phyloP scores from a whole-genome alignment of 108 stramenopile genomes.

The Nitzschia inconspicua region DNA sequence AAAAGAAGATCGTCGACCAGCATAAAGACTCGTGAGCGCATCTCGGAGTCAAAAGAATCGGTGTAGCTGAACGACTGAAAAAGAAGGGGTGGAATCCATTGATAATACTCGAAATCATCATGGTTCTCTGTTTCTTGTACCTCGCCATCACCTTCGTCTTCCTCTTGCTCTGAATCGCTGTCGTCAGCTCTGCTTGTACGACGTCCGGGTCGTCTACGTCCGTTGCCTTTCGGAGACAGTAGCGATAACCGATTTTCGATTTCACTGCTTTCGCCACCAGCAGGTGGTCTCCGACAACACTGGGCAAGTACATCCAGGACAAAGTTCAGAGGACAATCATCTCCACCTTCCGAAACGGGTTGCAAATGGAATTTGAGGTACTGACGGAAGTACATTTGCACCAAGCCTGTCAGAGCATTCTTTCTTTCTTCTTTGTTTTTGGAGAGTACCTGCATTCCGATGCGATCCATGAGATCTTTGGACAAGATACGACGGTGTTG shows the following conservation, averaged over 20 bases:
- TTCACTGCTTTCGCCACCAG: not conserved
- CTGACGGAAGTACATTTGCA: constrained; percentile 66
- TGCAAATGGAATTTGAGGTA: constrained; percentile 46
- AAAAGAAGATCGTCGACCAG: constrained; percentile 36
- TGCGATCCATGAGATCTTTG: constrained; percentile 45
- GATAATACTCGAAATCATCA: constrained; percentile 33
- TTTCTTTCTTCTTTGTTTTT: constrained; percentile 71
- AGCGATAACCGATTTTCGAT: too few relatives aligned
- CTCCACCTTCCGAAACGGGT: constrained; percentile 56
- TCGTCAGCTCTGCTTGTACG: not conserved
- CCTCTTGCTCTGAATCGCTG: not conserved
- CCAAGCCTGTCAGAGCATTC: constrained; percentile 75
- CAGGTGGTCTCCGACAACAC: not conserved
- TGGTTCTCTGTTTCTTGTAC: too few relatives aligned
- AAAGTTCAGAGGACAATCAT: constrained; percentile 66
- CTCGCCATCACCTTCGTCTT: not conserved
- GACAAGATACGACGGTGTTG: constrained; percentile 34
- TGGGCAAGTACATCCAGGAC: constrained; percentile 29
- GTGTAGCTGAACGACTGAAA: constrained; percentile 59
- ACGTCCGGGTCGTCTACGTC: not conserved
- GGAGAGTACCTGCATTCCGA: constrained; percentile 57
- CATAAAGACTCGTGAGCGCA: constrained; percentile 70
- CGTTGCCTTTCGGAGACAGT: constrained; percentile 11
- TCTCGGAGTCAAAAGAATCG: constrained; percentile 54
- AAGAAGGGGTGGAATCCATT: constrained; percentile 73